A percentile compares a stretch with the other conserved stretches of the same genome.
Evolutionary conservation across 208 protist species (phyloP).

Genomic region (Trypanosoma grayi): DNA sequence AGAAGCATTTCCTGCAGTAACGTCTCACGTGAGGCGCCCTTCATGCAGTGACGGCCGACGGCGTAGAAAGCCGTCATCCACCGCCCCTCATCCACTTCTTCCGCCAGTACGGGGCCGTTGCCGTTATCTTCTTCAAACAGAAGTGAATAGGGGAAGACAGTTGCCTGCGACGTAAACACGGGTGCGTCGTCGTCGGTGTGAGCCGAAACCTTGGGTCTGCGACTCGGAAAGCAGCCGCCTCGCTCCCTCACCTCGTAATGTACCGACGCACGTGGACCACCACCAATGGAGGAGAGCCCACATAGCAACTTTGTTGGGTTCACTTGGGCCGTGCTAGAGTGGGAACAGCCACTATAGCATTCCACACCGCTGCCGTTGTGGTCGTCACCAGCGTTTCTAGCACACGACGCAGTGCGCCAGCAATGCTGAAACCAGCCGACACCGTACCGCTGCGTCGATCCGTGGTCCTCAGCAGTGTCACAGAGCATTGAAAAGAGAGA

Average conservation of each 20-base stretch:
- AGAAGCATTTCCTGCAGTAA: conserved; percentile 23
- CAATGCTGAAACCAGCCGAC: conserved; percentile 27
- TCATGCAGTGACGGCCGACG: conserved; percentile 3
- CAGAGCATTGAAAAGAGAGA: conserved; percentile 20
- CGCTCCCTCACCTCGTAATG: conserved; percentile 5
- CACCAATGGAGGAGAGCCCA: conserved; percentile 15
- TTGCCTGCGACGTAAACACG: conserved; percentile 8
- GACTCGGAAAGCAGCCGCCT: conserved; percentile 1
- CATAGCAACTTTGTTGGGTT: conserved; percentile 17
- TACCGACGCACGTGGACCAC: conserved; percentile 6
- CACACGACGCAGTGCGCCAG: conserved; percentile 8
- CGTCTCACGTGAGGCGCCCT: conserved; percentile 3
- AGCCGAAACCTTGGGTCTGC: neutral
- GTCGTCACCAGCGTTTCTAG: neutral
- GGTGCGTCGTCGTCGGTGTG: neutral
- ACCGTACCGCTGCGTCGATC: conserved; percentile 10
- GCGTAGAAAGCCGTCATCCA: conserved; percentile 24
- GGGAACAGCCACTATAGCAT: neutral
- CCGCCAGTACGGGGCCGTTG: neutral
- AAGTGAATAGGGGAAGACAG: conserved; percentile 14
- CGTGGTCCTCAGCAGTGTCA: neutral
- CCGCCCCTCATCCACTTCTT: neutral
- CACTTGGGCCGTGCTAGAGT: neutral
- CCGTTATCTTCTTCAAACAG: conserved; percentile 8
- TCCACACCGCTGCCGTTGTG: neutral